These are phyloP conservation scores for Scleroderma citrinum DNA, from an alignment of 768 basidiomycete species.

Conservation along the genomic window DNA sequence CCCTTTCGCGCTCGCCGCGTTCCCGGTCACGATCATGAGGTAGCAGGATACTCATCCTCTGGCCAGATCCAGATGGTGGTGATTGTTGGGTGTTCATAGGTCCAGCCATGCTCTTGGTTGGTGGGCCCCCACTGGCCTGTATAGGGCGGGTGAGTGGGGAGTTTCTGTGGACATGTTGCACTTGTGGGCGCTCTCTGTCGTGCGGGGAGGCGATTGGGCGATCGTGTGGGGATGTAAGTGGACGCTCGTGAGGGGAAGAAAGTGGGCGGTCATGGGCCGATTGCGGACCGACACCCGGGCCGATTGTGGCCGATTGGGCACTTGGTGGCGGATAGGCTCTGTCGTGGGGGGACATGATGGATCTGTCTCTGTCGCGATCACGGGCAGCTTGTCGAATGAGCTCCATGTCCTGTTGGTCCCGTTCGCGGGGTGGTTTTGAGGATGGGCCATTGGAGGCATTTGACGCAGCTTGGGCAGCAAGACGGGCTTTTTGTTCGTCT, in stretches of 20 bases:
- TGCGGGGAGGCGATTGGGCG: slow-evolving; percentile 16
- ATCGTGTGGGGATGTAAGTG: slow-evolving; percentile 18
- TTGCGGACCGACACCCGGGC: slow-evolving; percentile 13
- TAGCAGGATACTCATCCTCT: neutral
- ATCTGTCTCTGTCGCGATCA: slow-evolving; percentile 21
- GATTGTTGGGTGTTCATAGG: slow-evolving; percentile 16
- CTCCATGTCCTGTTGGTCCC: slow-evolving; percentile 25
- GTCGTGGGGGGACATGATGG: slow-evolving; percentile 5
- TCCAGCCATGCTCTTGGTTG: slow-evolving; percentile 5
- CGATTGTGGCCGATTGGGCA: slow-evolving; percentile 5
- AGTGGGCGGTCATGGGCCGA: slow-evolving; percentile 12
- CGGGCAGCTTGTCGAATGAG: slow-evolving; percentile 19
- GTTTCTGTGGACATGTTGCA: slow-evolving; percentile 18
- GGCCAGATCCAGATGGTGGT: slow-evolving; percentile 16
- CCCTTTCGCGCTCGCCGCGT: neutral
- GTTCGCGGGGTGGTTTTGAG: slow-evolving; percentile 14
- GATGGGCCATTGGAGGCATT: slow-evolving; percentile 1
- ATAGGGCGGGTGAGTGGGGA: slow-evolving; percentile 20
- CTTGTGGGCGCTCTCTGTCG: slow-evolving; percentile 20
- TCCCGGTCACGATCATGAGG: neutral
- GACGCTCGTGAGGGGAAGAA: slow-evolving; percentile 17
- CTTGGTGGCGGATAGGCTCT: too few relatives aligned
- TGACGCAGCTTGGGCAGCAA: slow-evolving; percentile 10
- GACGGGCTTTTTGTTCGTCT: slow-evolving; percentile 24
- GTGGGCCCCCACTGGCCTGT: slow-evolving; percentile 9